Evolutionary conservation across 345 rosid genomes (phyloP), one percentile per base, ranked within the genome.

Genomic region (Eucalyptus caleyi): DNA sequence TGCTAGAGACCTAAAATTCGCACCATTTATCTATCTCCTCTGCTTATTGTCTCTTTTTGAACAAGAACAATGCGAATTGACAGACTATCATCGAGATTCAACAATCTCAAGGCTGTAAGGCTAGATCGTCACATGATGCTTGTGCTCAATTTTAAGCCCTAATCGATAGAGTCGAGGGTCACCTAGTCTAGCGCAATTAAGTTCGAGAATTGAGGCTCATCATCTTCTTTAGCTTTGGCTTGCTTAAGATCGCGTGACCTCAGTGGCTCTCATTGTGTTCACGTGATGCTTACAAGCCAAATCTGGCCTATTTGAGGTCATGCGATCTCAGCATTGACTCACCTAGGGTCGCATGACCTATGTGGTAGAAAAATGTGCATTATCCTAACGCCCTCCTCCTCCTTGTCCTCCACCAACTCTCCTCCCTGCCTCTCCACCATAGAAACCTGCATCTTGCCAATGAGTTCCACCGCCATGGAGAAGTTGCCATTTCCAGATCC

Each of bases 1-100:
- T 0, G 3, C 23, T n/a, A 1, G 3, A 67, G 34, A 4, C 37
- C 14, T n/a, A 16, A 65, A 65, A n/a, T 65, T 65, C 3, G 0
- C 40, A 67, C 18, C 9, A 0, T 67, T n/a, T 34, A n/a, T n/a
- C 21, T 67, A 16, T 67, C 19, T 32, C 42, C 80, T 67, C 2
- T 8, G 23, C 42, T 67, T 5, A 32, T n/a, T 32, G 21, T 67
- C 40, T 67, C 42, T 32, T 18, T 67, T 9, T 3, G 6, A 67
- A 16, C 23, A 16, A 67, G 42, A 12, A 32, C 23, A n/a, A 16
- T 16, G 11, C 1, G 11, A 32, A 67, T 8, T 34, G 21, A 67
- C 0, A 19, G 4, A 15, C 0, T 16, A 0, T 67, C 11, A 1
- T 2, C 4, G 6, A 23, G 30, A 23, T 3, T 53, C 26, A 53